Base-by-base conservation (phyloP, 768 basidiomycete genomes). In the Mycena crocata region DNA sequence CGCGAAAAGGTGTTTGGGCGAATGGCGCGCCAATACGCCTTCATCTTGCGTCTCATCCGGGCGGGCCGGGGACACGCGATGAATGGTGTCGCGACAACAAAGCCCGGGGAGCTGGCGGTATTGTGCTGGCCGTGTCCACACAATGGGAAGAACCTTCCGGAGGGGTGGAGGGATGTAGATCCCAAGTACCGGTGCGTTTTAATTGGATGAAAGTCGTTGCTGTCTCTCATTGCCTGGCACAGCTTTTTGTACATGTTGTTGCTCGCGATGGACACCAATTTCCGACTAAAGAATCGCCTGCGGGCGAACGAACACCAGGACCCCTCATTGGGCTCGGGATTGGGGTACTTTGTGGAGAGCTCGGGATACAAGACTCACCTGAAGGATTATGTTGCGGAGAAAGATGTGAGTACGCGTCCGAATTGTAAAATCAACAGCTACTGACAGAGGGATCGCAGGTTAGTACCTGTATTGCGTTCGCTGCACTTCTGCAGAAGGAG, bases 41-140 rank as follows among this genome's bases (percentile, higher is more conserved):
- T 32, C 19, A 5, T 48, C 9, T 24, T 31, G 26, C 62, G 66
- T 2, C 26, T n/a, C 2, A 52, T 59, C 13, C 49, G 64, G 5
- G 48, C 28, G 24, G 60, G 55, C 45, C 58, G 57, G 5, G 61
- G 24, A 14, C 66, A 34, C 44, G 50, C 21, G 45, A 42, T 37
- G 13, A 15, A 35, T 50, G 68, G 46, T 34, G 26, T 66, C 2
- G 21, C 14, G 24, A 32, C 31, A 23, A 40, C 12, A 32, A 56
- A 12, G 50, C 42, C 57, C 26, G 24, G 52, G 54, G 30, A 30
- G 14, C 24, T 61, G 2, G 66, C 66, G 1, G 67, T 74, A 13
- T n/a, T 35, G 28, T 75, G 74, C 35, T 74, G 73, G 61, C 66
- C 74, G 2, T 75, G 74, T 51, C 74, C 72, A 0, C 64, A 66